Evolutionary conservation across 805 yeast species (phyloP).

Genomic region (Spathaspora boniae): DNA sequence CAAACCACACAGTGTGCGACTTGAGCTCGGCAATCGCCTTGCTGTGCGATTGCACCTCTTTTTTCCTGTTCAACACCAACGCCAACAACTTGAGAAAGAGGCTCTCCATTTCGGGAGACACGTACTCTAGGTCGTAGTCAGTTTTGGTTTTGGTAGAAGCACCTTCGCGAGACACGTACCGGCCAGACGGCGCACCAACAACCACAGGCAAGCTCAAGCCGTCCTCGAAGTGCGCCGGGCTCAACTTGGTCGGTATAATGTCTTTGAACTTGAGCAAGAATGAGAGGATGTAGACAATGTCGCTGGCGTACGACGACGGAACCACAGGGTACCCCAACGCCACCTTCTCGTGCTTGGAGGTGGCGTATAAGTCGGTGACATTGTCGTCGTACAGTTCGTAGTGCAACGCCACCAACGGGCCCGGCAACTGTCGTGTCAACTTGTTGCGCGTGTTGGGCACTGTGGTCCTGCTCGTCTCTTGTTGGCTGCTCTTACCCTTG

Average conservation of each 20-base stretch:
- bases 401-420: conserved; percentile 34
- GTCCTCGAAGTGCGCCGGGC: conserved; percentile 34
- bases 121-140: conserved; percentile 9
- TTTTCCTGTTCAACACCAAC: conserved; percentile 35
- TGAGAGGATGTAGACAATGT: conserved; percentile 29
- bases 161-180: conserved; percentile 1
- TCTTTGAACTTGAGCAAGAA: conserved; percentile 30
- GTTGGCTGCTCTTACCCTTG: conserved; percentile 7
- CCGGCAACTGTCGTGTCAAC: conserved; percentile 33
- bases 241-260: conserved; percentile 16
- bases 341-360: conserved; percentile 19
- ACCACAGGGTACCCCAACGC: conserved; percentile 34
- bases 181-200: neutral
- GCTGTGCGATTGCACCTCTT: conserved; percentile 22
- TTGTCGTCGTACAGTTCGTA: conserved; percentile 39
- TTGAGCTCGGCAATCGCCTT: conserved; percentile 35
- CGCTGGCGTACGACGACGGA: conserved; percentile 26
- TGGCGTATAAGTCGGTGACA: conserved; percentile 14
- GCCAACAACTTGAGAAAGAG: conserved; percentile 30
- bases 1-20: conserved; percentile 21
- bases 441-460: conserved; percentile 25
- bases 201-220: conserved; percentile 27
- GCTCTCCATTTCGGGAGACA: conserved; percentile 29
- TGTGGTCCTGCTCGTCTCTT: conserved; percentile 27
- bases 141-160: conserved; percentile 1